Base-by-base conservation (phyloP, 2,329 filamentous ascomycete genomes). In the Diaporthe aspalathi region DNA sequence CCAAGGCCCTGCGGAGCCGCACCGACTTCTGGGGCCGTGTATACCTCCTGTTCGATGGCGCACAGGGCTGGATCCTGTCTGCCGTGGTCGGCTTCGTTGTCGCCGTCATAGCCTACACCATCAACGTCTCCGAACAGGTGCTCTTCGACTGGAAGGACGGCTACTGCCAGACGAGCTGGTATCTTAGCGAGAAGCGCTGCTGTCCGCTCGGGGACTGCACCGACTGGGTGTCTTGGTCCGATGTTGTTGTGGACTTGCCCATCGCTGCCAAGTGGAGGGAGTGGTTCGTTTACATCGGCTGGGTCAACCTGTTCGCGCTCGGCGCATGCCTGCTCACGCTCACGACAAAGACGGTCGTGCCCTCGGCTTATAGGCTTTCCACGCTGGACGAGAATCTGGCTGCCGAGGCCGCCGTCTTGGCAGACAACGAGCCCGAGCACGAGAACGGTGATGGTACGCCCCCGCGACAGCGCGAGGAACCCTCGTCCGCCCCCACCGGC, bases 341-440 rank as follows among this genome's bases (percentile, higher is more conserved):
- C 54, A 91, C 90, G 38, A 98, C 96, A n/a, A 97, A 97, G 82
- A 98, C 95, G 0, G 92, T 96, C 8, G 94, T 98, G 1, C 95
- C 95, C 0, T 97, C 95, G 1, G 91, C 94, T 1, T 92, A 97
- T 75, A 93, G 92, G 0, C 88, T 98, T 72, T 90, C 93, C 0
- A 98, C 95, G 0, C 85, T 98, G 22, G 96, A 98, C 80, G 96
- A 98, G 81, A 97, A 99, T 76, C 86, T 99, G 1, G 95, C 89
- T 1, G 95, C 95, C 11, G 87, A 90, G 47, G 78, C 84, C 70
- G 79, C 80, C 2, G 76, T 79, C 0, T 76, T 79, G 2, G 80
- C 83, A 12, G 84, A 88, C 50, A 75, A 79, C 29, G 79, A 82
- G 2, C 75, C 80, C 29, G 81, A 78, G 72, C 85, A 82, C 56